A percentile compares a stretch with the other conserved stretches of the same genome.
phyloP scores from a whole-genome alignment of 495 filamentous ascomycete species.

The Xylaria venustula region DNA sequence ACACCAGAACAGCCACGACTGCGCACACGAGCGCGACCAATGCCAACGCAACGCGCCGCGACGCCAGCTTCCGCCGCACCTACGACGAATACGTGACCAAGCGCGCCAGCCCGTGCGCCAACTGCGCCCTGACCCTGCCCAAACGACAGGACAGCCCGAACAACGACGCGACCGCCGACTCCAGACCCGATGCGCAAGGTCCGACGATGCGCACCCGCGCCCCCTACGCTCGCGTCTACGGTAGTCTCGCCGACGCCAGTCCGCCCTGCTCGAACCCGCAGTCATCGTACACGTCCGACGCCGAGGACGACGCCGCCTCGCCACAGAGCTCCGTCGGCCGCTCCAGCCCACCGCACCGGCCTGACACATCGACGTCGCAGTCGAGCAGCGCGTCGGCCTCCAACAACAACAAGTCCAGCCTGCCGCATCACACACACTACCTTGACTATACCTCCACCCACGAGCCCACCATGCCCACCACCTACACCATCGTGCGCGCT shows the following conservation, averaged over 20 bases:
- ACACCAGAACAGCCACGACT: no score
- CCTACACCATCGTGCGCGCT: constrained; percentile 82
- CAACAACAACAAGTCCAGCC: constrained; percentile 35
- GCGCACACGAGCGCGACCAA: constrained; percentile 24
- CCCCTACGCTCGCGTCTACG: constrained; percentile 49
- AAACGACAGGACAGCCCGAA: constrained; percentile 42
- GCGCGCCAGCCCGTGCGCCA: constrained; percentile 56
- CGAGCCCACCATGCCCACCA: constrained; percentile 68
- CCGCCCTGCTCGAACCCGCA: constrained; percentile 40
- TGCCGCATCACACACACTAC: constrained; percentile 75
- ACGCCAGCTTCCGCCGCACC: constrained; percentile 50
- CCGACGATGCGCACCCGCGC: constrained; percentile 48
- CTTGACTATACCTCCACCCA: constrained; percentile 85
- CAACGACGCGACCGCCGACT: constrained; percentile 20
- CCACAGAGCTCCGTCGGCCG: constrained; percentile 7
- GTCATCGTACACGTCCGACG: constrained; percentile 43
- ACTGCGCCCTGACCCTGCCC: constrained; percentile 61
- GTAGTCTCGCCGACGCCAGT: constrained; percentile 34
- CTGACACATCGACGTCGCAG: constrained; percentile 36
- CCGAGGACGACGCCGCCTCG: constrained; percentile 40
- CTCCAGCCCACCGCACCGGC: constrained; percentile 18
- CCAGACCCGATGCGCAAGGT: constrained; percentile 33
- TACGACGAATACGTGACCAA: constrained; percentile 57
- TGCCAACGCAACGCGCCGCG: constrained; percentile 37
- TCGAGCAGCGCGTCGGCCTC: constrained; percentile 47